A percentile compares a stretch with the other conserved stretches of the same genome.
These are phyloP conservation scores for Ascosphaera acerosa DNA, from an alignment of 2,329 filamentous ascomycete species.

Conservation along the genomic window DNA sequence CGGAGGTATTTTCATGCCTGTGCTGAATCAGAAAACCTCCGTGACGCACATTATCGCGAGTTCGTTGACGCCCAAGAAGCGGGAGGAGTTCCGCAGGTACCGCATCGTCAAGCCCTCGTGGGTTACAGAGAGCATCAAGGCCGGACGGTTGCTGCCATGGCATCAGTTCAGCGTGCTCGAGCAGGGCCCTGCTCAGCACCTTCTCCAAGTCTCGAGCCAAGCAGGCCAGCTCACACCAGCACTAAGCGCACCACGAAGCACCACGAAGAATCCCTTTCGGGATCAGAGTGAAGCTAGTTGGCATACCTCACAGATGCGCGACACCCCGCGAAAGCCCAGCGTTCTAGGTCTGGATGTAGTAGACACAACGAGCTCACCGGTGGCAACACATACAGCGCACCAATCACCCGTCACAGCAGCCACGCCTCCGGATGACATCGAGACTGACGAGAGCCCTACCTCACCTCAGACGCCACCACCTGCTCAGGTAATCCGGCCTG, in stretches of 20 bases:
- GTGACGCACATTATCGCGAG: constrained; percentile 93
- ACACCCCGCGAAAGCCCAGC: constrained; percentile 3
- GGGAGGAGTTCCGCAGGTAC: constrained; percentile 64
- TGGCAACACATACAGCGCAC: no score
- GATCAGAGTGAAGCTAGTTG: constrained; percentile 65
- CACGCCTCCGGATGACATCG: not conserved
- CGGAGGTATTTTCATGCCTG: constrained; percentile 88
- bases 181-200: constrained; percentile 58
- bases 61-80: constrained; percentile 74
- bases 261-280: constrained; percentile 33
- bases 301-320: constrained; percentile 47
- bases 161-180: constrained; percentile 60
- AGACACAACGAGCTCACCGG: no score
- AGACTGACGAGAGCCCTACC: not conserved
- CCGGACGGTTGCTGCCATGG: constrained; percentile 67
- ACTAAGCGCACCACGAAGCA: constrained; percentile 37
- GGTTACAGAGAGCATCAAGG: constrained; percentile 71
- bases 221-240: constrained; percentile 25
- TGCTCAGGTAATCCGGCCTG: no score
- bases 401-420: no score
- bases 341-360: no score
- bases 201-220: constrained; percentile 34
- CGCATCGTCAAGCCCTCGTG: constrained; percentile 85
- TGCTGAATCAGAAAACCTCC: constrained; percentile 79
- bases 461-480: not conserved